Evolutionary conservation across 495 filamentous ascomycete genomes (phyloP).

Genomic region (Hyaloscypha finlandica): DNA sequence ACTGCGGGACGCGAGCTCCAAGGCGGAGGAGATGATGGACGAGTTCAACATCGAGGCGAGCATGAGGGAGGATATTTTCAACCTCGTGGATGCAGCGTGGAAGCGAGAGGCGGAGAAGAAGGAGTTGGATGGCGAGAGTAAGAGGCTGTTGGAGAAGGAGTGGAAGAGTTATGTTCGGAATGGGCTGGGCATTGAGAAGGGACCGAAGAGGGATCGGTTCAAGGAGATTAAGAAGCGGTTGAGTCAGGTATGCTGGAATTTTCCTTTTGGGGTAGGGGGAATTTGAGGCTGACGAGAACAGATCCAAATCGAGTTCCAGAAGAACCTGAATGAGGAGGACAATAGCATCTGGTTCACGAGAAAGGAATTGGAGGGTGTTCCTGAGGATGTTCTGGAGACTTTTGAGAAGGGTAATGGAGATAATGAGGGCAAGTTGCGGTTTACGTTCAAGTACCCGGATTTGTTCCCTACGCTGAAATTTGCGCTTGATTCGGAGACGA

Average conservation of each 20-base stretch:
- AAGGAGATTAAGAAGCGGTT: conserved; percentile 66
- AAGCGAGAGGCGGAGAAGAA: conserved; percentile 35
- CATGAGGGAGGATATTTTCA: conserved; percentile 64
- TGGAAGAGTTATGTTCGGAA: conserved; percentile 59
- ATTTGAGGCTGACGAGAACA: conserved; percentile 18
- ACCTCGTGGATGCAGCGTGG: conserved; percentile 56
- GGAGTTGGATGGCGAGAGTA: conserved; percentile 47
- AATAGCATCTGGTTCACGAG: conserved; percentile 60
- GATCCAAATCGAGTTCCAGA: conserved; percentile 58
- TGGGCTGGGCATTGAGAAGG: conserved; percentile 55
- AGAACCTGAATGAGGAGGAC: conserved; percentile 64
- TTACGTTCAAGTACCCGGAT: conserved; percentile 65
- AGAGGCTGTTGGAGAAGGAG: conserved; percentile 57
- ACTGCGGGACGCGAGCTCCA: conserved; percentile 64
- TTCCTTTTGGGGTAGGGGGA: background rate
- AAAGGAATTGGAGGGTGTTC: conserved; percentile 61
- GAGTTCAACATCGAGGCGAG: conserved; percentile 59
- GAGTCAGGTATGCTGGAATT: conserved; percentile 32
- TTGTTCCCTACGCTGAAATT: conserved; percentile 62
- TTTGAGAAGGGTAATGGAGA: conserved; percentile 74
- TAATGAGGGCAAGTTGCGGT: conserved; percentile 58
- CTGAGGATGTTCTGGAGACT: conserved; percentile 53
- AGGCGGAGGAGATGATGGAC: conserved; percentile 61
- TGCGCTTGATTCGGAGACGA: conserved; percentile 54
- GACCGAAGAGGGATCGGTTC: conserved; percentile 58